phyloP scores from a whole-genome alignment of 2,329 filamentous ascomycete species.

The Ophiocordyceps camponoti-floridani region DNA sequence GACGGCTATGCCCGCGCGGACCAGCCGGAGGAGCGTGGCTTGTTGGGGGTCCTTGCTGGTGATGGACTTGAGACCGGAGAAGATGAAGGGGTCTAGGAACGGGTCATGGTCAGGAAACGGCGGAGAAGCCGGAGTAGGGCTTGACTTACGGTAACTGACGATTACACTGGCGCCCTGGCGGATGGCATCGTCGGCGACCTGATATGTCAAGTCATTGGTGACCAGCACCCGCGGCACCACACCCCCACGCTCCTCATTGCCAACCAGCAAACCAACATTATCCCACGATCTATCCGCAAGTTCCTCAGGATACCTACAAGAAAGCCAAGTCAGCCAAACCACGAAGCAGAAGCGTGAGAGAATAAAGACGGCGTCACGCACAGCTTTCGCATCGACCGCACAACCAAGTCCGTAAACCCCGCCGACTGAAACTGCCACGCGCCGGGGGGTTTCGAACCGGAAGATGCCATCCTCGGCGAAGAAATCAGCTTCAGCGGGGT shows the following conservation, averaged over 20 bases:
- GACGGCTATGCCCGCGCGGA: constrained; percentile 76
- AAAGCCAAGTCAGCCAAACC: too few species aligned
- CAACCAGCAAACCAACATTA: constrained; percentile 72
- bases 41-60: constrained; percentile 77
- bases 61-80: constrained; percentile 77
- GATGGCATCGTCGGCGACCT: constrained; percentile 83
- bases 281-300: constrained; percentile 86
- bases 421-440: constrained; percentile 20
- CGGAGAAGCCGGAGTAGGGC: neutral
- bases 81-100: constrained; percentile 76
- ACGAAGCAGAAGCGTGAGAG: neutral
- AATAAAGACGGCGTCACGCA: constrained; percentile 26
- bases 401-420: constrained; percentile 39
- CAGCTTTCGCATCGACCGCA: constrained; percentile 64
- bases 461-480: constrained; percentile 8
- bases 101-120: neutral
- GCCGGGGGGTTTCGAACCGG: constrained; percentile 14
- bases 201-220: constrained; percentile 78
- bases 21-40: constrained; percentile 62
- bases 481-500: neutral
- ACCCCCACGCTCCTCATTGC: constrained; percentile 19
- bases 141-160: constrained; percentile 60
- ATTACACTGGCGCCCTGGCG: constrained; percentile 57
- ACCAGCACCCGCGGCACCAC: constrained; percentile 25
- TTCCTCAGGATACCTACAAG: constrained; percentile 62